Evolutionary conservation across 257 asterid species (phyloP).

Genomic region (Solanum megistacrolobum): DNA sequence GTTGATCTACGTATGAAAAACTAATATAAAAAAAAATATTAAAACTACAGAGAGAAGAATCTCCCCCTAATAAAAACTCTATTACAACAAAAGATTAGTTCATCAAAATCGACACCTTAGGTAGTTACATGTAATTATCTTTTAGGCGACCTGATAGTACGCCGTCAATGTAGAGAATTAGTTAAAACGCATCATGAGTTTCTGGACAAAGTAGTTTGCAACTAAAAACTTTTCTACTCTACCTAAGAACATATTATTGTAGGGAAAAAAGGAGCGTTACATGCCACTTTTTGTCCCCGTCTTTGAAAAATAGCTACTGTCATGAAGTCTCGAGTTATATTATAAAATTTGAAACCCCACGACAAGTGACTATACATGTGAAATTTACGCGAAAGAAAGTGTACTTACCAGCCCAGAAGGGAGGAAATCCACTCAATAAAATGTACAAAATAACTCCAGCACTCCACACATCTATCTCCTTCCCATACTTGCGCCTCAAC

Average conservation of each 20-base stretch:
- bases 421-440: slow-evolving; percentile 33
- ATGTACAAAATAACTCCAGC: slow-evolving; percentile 39
- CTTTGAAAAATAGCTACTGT: background rate
- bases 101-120: background rate
- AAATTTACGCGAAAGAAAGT: background rate
- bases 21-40: too few relatives aligned
- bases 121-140: background rate
- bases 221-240: background rate
- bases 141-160: background rate
- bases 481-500: slow-evolving; percentile 17
- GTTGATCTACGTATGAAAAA: background rate
- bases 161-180: background rate
- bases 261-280: too few relatives aligned
- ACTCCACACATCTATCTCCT: slow-evolving; percentile 35
- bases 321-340: background rate
- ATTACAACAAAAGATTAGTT: background rate
- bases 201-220: background rate
- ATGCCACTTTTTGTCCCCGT: background rate
- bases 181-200: background rate
- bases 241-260: background rate
- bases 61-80: background rate
- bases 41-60: background rate
- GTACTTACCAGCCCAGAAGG: slow-evolving; percentile 20
- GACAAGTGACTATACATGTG: background rate
- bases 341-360: background rate